These are phyloP conservation scores for Xylariomycetidae sp. DNA, from an alignment of 2,329 filamentous ascomycete genomes.

Conservation along the genomic window DNA sequence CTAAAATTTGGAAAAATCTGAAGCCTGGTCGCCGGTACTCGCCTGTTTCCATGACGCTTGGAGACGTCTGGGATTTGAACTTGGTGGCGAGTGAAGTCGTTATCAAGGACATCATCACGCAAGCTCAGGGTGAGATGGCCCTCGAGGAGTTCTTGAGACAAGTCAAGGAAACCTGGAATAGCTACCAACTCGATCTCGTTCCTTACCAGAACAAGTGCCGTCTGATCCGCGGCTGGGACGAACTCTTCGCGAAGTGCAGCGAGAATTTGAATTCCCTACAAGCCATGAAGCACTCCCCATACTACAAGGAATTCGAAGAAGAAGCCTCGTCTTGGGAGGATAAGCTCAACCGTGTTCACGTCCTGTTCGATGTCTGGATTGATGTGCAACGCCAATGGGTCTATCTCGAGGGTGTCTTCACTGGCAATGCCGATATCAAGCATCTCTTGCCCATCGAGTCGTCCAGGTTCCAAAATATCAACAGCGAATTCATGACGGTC, in stretches of 20 bases:
- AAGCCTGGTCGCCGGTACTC: conserved; percentile 92
- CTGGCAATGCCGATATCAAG: conserved; percentile 97
- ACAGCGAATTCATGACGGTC: conserved; percentile 96
- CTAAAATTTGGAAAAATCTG: conserved; percentile 93
- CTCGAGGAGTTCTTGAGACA: conserved; percentile 95
- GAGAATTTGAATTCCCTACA: conserved; percentile 97
- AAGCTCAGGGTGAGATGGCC: conserved; percentile 97
- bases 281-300: conserved; percentile 97
- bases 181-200: conserved; percentile 88
- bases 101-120: conserved; percentile 87
- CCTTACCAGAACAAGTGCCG: conserved; percentile 98
- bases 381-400: conserved; percentile 99
- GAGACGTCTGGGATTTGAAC: conserved; percentile 97
- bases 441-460: conserved; percentile 95
- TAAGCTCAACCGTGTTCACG: conserved; percentile 93
- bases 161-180: conserved; percentile 94
- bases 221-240: conserved; percentile 95
- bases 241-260: conserved; percentile 96
- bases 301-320: conserved; percentile 99
- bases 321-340: conserved; percentile 97
- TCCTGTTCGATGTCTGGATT: conserved; percentile 99
- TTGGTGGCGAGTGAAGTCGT: conserved; percentile 79
- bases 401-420: conserved; percentile 97
- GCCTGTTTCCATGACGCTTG: conserved; percentile 89
- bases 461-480: conserved; percentile 97